These are phyloP conservation scores for Halenospora varia DNA, from an alignment of 495 filamentous ascomycete genomes.

Conservation along the genomic window DNA sequence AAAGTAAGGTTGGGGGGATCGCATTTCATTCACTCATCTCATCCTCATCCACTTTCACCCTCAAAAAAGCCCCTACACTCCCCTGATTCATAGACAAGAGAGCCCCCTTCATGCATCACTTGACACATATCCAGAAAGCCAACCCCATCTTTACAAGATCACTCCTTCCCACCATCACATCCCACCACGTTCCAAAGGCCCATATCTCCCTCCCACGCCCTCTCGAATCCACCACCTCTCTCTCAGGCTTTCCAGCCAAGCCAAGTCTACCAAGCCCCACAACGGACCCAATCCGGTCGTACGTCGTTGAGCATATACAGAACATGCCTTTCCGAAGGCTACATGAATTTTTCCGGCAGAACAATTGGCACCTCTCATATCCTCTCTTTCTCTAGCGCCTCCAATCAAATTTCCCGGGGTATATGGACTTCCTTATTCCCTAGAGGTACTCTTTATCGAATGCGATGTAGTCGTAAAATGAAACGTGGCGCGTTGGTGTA, in stretches of 20 bases:
- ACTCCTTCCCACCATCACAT: background rate
- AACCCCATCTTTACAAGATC: background rate
- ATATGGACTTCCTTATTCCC: no score
- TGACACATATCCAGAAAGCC: slow-evolving; percentile 6
- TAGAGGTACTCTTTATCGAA: background rate
- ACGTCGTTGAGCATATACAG: background rate
- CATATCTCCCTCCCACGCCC: background rate
- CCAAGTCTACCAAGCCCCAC: no score
- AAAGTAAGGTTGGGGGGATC: background rate
- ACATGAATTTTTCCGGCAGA: slow-evolving; percentile 1
- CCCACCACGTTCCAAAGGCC: no score
- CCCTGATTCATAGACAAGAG: background rate
- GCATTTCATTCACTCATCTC: slow-evolving; percentile 7
- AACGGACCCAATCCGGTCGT: slow-evolving; percentile 1
- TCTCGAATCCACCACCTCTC: background rate
- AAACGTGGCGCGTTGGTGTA: slow-evolving; percentile 20
- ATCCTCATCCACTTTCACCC: background rate
- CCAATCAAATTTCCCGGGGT: no score
- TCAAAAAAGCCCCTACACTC: background rate
- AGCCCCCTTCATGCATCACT: slow-evolving; percentile 1
- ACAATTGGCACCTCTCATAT: background rate
- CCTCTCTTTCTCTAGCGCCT: no score
- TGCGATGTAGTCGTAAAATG: slow-evolving; percentile 19
- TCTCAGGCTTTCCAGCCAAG: background rate
- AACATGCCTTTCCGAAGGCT: background rate